Percentiles rank a stretch among this genome's conserved stretches.
Evolutionary conservation across 805 yeast species (phyloP).

Genomic region (Cyberlindnera xylosilytica): DNA sequence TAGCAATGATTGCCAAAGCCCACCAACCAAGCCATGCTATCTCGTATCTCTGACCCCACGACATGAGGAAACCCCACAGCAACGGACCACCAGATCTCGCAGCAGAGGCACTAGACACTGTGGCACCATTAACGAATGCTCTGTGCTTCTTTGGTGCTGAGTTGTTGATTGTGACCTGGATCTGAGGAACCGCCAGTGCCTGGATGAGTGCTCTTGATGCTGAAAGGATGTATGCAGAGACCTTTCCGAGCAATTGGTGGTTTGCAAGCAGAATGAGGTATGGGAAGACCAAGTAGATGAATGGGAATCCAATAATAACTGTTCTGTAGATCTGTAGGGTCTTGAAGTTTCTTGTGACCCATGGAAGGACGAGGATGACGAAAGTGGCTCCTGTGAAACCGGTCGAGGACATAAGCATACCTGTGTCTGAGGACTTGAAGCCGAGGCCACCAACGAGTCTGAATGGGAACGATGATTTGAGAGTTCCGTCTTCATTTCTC

Average conservation of each 20-base stretch:
- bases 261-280: conserved; percentile 20
- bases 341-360: conserved; percentile 22
- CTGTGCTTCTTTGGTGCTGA: conserved; percentile 15
- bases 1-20: conserved; percentile 9
- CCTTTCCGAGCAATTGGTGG: conserved; percentile 3
- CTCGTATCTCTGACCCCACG: conserved; percentile 17
- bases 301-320: conserved; percentile 17
- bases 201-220: conserved; percentile 8
- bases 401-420: conserved; percentile 20
- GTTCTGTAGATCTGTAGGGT: conserved; percentile 19
- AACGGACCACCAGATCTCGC: conserved; percentile 17
- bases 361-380: conserved; percentile 20
- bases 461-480: conserved; percentile 19
- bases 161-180: conserved; percentile 15
- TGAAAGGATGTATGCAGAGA: conserved; percentile 7
- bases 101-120: conserved; percentile 11
- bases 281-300: conserved; percentile 18
- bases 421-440: conserved; percentile 20
- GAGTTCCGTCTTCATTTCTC: conserved; percentile 12
- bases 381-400: conserved; percentile 21
- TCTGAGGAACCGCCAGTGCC: conserved; percentile 14
- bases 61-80: conserved; percentile 17
- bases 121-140: conserved; percentile 16
- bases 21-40: conserved; percentile 22
- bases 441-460: conserved; percentile 23